Conservation (phyloP, 2,329 filamentous ascomycete genomes). For the Didymella exigua region DNA sequence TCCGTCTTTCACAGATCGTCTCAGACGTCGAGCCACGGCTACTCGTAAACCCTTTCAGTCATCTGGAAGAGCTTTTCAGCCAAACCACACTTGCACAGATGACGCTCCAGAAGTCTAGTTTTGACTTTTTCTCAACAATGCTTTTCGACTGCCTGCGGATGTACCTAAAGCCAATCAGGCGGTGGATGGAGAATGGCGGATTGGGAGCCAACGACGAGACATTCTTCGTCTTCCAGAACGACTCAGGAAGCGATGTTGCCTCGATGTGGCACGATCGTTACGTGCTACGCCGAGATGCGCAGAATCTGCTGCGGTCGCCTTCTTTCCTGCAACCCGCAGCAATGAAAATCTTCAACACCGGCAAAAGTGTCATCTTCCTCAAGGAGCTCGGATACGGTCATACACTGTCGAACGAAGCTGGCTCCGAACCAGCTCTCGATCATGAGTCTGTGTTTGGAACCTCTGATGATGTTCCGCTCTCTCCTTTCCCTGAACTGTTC, state of each 20-base stretch:
- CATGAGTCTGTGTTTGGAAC: constrained; percentile 62
- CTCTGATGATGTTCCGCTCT: constrained; percentile 53
- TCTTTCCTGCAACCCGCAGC: constrained; percentile 74
- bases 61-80: constrained; percentile 79
- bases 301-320: constrained; percentile 70
- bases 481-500: constrained; percentile 78
- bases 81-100: constrained; percentile 72
- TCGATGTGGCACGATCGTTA: constrained; percentile 80
- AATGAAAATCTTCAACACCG: constrained; percentile 78
- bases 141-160: constrained; percentile 83
- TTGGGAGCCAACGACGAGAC: constrained; percentile 68
- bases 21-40: constrained; percentile 57
- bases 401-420: constrained; percentile 18
- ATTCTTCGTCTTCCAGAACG: constrained; percentile 74
- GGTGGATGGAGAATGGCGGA: constrained; percentile 84
- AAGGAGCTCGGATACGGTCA: constrained; percentile 67
- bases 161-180: constrained; percentile 78
- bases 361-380: constrained; percentile 87
- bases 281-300: constrained; percentile 65
- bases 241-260: constrained; percentile 62
- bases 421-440: constrained; percentile 52
- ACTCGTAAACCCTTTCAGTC: constrained; percentile 64
- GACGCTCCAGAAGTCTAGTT: constrained; percentile 66
- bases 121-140: constrained; percentile 67
- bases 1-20: constrained; percentile 67